Conservation (phyloP, 2,329 filamentous ascomycete species). For the Alternaria sp. region DNA sequence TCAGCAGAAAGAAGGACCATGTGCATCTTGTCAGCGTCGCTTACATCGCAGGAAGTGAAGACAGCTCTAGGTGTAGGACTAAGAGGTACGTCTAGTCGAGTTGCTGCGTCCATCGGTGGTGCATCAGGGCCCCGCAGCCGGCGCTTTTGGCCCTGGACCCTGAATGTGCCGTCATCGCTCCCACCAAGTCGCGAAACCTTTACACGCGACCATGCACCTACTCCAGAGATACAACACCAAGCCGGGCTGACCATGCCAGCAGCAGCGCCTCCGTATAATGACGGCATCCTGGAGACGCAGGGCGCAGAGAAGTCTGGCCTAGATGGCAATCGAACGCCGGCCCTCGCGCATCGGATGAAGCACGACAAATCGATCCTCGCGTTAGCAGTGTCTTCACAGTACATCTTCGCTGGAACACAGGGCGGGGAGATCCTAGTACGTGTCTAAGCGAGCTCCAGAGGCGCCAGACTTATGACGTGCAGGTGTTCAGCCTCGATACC, state of each 20-base stretch:
- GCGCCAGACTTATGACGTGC: slow-evolving; percentile 18
- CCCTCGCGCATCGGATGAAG: slow-evolving; percentile 74
- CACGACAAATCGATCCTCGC: slow-evolving; percentile 82
- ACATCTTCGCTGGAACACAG: slow-evolving; percentile 91
- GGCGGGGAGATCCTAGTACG: slow-evolving; percentile 84
- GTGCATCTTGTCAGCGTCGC: slow-evolving; percentile 37
- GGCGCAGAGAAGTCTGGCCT: slow-evolving; percentile 13
- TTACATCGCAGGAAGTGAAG: slow-evolving; percentile 33
- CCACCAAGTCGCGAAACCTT: slow-evolving; percentile 17
- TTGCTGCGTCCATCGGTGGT: neutral
- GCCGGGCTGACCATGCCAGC: slow-evolving; percentile 36
- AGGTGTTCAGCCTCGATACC: slow-evolving; percentile 85
- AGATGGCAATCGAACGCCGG: slow-evolving; percentile 53
- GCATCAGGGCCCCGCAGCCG: slow-evolving; percentile 13
- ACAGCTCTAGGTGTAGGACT: slow-evolving; percentile 11
- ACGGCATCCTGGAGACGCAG: slow-evolving; percentile 24
- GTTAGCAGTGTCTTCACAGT: slow-evolving; percentile 78
- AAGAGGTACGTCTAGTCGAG: slow-evolving; percentile 22
- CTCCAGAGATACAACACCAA: slow-evolving; percentile 10
- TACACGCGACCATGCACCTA: slow-evolving; percentile 32
- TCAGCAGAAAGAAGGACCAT: slow-evolving; percentile 31
- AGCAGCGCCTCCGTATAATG: slow-evolving; percentile 37
- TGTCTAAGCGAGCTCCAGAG: slow-evolving; percentile 3
- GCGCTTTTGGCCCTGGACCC: slow-evolving; percentile 18
- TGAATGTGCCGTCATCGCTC: slow-evolving; percentile 32